Evolutionary conservation across 805 yeast species (phyloP).

Genomic region (Wickerhamiella cacticola): DNA sequence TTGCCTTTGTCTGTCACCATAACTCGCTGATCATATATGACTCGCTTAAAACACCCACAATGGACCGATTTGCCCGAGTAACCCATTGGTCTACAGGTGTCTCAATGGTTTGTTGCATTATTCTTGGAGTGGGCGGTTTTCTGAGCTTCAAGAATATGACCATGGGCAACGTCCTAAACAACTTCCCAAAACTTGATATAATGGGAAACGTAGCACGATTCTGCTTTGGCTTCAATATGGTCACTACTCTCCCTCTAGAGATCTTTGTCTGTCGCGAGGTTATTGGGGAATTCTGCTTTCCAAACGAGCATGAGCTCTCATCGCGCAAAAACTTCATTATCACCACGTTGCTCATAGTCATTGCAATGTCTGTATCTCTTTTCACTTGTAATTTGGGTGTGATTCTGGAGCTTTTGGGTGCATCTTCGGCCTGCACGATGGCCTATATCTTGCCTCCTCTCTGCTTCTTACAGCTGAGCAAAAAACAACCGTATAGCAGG

Average conservation of each 20-base stretch:
- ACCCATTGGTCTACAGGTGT: slow-evolving; percentile 78
- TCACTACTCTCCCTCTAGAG: slow-evolving; percentile 84
- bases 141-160: slow-evolving; percentile 63
- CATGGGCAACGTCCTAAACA: slow-evolving; percentile 79
- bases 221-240: slow-evolving; percentile 85
- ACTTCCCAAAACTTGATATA: slow-evolving; percentile 63
- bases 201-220: slow-evolving; percentile 77
- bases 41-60: slow-evolving; percentile 63
- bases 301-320: slow-evolving; percentile 21
- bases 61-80: slow-evolving; percentile 58
- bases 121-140: slow-evolving; percentile 72
- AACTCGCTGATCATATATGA: slow-evolving; percentile 83
- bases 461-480: slow-evolving; percentile 59
- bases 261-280: slow-evolving; percentile 85
- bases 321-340: slow-evolving; percentile 42
- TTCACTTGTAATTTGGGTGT: slow-evolving; percentile 83
- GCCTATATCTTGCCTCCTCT: slow-evolving; percentile 86
- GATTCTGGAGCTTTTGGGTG: slow-evolving; percentile 79
- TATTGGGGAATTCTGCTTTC: slow-evolving; percentile 46
- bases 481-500: slow-evolving; percentile 30
- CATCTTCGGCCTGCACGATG: slow-evolving; percentile 83
- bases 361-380: slow-evolving; percentile 65
- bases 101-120: slow-evolving; percentile 64
- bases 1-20: slow-evolving; percentile 93
- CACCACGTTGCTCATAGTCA: slow-evolving; percentile 52